Evolutionary conservation across 305 asterid genomes (phyloP).

Genomic region (Fraxinus velutina): DNA sequence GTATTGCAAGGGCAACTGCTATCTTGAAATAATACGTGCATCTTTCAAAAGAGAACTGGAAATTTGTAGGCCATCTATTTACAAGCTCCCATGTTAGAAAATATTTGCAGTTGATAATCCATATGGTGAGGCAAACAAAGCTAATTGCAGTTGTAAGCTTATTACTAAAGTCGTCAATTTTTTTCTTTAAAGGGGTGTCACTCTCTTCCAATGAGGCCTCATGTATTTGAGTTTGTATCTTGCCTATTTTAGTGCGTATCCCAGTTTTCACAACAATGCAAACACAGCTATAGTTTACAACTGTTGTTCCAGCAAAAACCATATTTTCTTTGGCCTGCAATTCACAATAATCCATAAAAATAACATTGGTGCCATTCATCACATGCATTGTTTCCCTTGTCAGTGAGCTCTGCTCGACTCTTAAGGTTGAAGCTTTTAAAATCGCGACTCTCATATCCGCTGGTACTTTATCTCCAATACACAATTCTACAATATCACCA

Average conservation of each 20-base stretch:
- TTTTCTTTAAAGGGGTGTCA: conserved; percentile 78
- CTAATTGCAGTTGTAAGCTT: conserved; percentile 72
- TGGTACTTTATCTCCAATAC: conserved; percentile 81
- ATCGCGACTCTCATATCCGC: conserved; percentile 79
- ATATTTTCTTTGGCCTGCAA: conserved; percentile 79
- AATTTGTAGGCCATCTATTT: conserved; percentile 66
- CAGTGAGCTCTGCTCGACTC: conserved; percentile 81
- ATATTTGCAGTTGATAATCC: conserved; percentile 76
- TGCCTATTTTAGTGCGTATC: conserved; percentile 81
- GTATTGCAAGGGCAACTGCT: conserved; percentile 84
- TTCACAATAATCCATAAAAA: conserved; percentile 63
- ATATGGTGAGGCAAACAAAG: conserved; percentile 62
- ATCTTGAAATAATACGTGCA: conserved; percentile 82
- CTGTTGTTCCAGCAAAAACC: conserved; percentile 91
- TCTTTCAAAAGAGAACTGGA: conserved; percentile 69
- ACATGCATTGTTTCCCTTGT: conserved; percentile 90
- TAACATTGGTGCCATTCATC: conserved; percentile 43
- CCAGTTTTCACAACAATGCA: conserved; percentile 65
- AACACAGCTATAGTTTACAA: conserved; percentile 68
- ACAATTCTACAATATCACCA: conserved; percentile 82
- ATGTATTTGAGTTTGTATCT: conserved; percentile 74
- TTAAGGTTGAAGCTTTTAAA: conserved; percentile 58
- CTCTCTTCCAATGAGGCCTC: conserved; percentile 75
- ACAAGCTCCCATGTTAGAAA: conserved; percentile 67
- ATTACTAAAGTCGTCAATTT: conserved; percentile 81